Evolutionary conservation across 257 asterid genomes (phyloP).

Genomic region (Datura wrightii): DNA sequence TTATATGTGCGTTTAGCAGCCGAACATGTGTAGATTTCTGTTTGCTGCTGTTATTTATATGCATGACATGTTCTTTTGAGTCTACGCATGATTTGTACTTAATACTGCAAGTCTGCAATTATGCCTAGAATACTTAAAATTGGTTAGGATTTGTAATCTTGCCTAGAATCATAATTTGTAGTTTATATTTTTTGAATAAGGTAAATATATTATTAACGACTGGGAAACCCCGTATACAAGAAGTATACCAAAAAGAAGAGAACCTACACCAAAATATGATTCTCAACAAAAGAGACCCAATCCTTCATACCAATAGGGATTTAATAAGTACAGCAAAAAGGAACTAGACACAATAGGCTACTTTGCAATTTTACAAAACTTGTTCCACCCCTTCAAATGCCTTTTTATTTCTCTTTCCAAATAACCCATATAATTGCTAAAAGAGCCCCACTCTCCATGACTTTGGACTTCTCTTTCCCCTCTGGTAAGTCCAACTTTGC

Average conservation of each 20-base stretch:
- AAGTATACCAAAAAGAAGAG: neutral
- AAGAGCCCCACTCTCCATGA: neutral
- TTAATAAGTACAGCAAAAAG: neutral
- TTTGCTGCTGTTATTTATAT: neutral
- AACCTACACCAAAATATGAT: conserved; percentile 5
- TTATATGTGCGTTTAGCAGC: neutral
- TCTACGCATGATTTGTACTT: neutral
- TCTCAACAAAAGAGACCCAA: conserved; percentile 15
- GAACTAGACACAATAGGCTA: neutral
- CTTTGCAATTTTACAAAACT: conserved; percentile 1
- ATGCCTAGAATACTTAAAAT: neutral
- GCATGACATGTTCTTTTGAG: neutral
- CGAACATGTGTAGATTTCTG: neutral
- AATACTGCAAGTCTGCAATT: conserved; percentile 20
- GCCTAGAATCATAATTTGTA: conserved; percentile 17
- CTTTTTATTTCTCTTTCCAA: neutral
- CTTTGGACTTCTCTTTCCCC: neutral
- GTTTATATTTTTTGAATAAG: neutral
- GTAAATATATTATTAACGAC: neutral
- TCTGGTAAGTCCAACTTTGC: neutral
- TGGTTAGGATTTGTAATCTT: neutral
- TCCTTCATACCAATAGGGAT: neutral
- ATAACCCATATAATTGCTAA: neutral
- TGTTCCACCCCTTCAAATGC: neutral
- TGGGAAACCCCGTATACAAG: neutral